A percentile compares a stretch with the other conserved stretches of the same genome.
phyloP scores from a whole-genome alignment of 345 rosid genomes.

The Acer campestre region DNA sequence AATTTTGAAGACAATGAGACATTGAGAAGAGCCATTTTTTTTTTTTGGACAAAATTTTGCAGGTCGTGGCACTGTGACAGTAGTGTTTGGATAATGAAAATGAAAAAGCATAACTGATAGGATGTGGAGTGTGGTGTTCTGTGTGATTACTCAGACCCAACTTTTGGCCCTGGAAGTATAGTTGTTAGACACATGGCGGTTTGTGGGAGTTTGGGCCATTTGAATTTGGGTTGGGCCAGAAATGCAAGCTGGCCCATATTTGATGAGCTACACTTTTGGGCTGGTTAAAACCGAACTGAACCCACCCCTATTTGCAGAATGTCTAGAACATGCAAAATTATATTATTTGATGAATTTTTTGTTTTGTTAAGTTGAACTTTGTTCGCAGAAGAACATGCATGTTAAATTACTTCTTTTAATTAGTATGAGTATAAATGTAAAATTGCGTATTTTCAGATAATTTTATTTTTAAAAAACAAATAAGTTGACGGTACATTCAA shows the following conservation, averaged over 20 bases:
- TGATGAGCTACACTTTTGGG: neutral
- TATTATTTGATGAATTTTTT: too few species aligned
- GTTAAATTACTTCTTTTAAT: too few species aligned
- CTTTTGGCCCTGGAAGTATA: neutral
- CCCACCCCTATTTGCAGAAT: too few species aligned
- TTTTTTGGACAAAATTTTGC: neutral
- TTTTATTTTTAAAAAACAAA: too few species aligned
- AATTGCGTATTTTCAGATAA: too few species aligned
- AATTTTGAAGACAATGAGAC: conserved; percentile 42
- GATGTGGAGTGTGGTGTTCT: too few species aligned
- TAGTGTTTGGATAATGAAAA: neutral
- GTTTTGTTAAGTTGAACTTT: too few species aligned
- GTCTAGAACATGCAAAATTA: too few species aligned
- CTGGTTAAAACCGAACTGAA: neutral
- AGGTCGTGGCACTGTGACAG: neutral
- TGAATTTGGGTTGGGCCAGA: too few species aligned
- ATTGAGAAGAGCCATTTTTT: conserved; percentile 54
- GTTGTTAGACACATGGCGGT: neutral
- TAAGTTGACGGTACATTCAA: too few species aligned
- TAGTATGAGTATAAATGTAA: too few species aligned
- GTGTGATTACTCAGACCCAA: neutral
- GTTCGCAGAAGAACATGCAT: too few species aligned
- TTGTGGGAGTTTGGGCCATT: neutral
- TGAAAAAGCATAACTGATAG: neutral
- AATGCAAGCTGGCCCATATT: neutral